phyloP scores from a whole-genome alignment of 139 green algal genomes.

The Volvox africanus region DNA sequence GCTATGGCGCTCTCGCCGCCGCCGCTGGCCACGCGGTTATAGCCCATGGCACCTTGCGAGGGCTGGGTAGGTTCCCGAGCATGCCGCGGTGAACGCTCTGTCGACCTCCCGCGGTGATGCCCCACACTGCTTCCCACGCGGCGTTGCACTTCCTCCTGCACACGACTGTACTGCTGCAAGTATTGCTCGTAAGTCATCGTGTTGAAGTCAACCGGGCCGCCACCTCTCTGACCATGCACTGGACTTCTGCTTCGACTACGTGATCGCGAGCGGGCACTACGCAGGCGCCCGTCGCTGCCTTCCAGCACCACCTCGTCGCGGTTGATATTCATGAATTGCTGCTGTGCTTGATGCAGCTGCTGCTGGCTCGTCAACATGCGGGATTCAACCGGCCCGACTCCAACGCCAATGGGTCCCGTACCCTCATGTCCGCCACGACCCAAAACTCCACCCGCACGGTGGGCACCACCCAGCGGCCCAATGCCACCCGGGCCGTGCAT shows the following conservation, averaged over 20 bases:
- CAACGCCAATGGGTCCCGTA: neutral
- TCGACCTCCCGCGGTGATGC: neutral
- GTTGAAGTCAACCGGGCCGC: slow-evolving; percentile 44
- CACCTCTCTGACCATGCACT: slow-evolving; percentile 23
- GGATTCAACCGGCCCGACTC: neutral
- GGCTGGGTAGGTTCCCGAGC: slow-evolving; percentile 21
- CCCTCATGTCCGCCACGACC: neutral
- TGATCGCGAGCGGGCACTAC: neutral
- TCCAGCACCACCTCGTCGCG: slow-evolving; percentile 36
- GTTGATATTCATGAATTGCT: slow-evolving; percentile 20
- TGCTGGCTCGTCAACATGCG: neutral
- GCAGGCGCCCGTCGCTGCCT: slow-evolving; percentile 39
- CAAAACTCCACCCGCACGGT: neutral
- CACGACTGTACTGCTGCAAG: slow-evolving; percentile 54
- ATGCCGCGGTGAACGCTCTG: slow-evolving; percentile 9
- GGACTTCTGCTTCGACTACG: slow-evolving; percentile 28
- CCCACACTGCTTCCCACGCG: neutral
- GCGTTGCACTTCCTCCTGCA: slow-evolving; percentile 42
- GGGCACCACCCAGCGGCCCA: neutral
- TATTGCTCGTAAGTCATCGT: slow-evolving; percentile 76
- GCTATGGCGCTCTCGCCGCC: neutral
- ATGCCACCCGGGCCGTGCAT: neutral
- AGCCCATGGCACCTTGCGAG: neutral
- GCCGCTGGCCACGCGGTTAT: slow-evolving; percentile 3
- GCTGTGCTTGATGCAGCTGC: neutral